Conservation (phyloP, 2,329 filamentous ascomycete genomes). For the Periglandula ipomoeae region DNA sequence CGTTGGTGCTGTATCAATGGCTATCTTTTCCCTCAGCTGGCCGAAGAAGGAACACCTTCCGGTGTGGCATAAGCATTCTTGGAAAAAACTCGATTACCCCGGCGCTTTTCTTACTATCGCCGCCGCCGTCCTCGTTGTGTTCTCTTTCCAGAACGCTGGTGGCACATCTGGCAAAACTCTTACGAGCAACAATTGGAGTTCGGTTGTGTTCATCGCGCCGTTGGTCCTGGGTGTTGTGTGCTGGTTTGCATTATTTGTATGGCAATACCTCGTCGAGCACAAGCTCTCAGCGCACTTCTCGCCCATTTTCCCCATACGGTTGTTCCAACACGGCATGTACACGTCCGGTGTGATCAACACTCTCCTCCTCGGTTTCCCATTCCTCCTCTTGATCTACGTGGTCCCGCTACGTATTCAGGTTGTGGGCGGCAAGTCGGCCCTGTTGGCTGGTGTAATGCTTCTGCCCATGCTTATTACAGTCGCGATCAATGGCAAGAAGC, state of each 20-base stretch:
- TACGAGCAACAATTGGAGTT: slow-evolving; percentile 31
- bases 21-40: slow-evolving; percentile 41
- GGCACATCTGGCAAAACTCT: slow-evolving; percentile 1
- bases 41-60: slow-evolving; percentile 33
- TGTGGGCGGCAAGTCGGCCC: slow-evolving; percentile 35
- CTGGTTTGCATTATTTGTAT: slow-evolving; percentile 19
- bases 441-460: slow-evolving; percentile 41
- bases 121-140: slow-evolving; percentile 45
- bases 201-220: slow-evolving; percentile 24
- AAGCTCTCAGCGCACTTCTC: slow-evolving; percentile 19
- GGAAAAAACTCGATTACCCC: slow-evolving; percentile 42
- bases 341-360: slow-evolving; percentile 33
- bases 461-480: slow-evolving; percentile 43
- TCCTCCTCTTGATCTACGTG: slow-evolving; percentile 37
- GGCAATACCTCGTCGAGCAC: slow-evolving; percentile 19
- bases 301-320: slow-evolving; percentile 36
- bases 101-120: slow-evolving; percentile 45
- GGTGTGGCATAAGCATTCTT: slow-evolving; percentile 27
- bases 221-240: slow-evolving; percentile 19
- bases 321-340: slow-evolving; percentile 40
- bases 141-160: slow-evolving; percentile 46
- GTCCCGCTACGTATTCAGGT: slow-evolving; percentile 42
- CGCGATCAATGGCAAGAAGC: slow-evolving; percentile 32
- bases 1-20: slow-evolving; percentile 35
- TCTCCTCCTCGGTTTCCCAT: slow-evolving; percentile 40